A percentile compares a stretch with the other conserved stretches of the same genome.
Conservation (phyloP, 495 filamentous ascomycete genomes). For the Physcia stellaris region DNA sequence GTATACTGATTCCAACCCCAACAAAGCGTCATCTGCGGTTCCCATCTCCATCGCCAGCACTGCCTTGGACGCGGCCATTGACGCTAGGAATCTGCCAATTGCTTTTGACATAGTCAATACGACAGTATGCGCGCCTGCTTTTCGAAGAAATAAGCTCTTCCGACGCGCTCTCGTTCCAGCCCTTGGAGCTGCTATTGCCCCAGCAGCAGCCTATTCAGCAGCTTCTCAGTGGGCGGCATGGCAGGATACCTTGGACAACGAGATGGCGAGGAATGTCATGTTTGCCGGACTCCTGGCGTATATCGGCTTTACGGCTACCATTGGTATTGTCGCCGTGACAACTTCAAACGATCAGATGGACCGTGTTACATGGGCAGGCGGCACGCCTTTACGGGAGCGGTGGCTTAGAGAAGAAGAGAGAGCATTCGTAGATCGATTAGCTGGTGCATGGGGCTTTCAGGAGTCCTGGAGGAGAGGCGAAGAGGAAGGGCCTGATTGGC, state of each 20-base stretch:
- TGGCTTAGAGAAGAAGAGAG: slow-evolving; percentile 91
- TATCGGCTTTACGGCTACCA: slow-evolving; percentile 56
- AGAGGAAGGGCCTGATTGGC: slow-evolving; percentile 84
- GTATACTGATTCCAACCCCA: slow-evolving; percentile 51
- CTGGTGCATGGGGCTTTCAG: slow-evolving; percentile 78
- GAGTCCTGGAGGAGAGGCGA: slow-evolving; percentile 68
- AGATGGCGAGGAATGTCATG: slow-evolving; percentile 56
- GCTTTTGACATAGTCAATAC: slow-evolving; percentile 70
- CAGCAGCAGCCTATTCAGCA: slow-evolving; percentile 53
- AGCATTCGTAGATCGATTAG: slow-evolving; percentile 74
- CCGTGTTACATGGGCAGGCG: slow-evolving; percentile 72
- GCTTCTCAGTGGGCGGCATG: slow-evolving; percentile 42
- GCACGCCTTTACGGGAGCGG: slow-evolving; percentile 66
- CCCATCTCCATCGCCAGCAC: slow-evolving; percentile 46
- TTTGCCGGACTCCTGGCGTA: slow-evolving; percentile 75
- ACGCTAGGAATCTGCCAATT: slow-evolving; percentile 56
- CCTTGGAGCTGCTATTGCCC: slow-evolving; percentile 42
- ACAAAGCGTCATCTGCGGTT: slow-evolving; percentile 55
- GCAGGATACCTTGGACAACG: slow-evolving; percentile 59
- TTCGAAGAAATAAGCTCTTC: slow-evolving; percentile 49
- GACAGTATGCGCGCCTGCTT: slow-evolving; percentile 62
- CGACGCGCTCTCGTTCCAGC: slow-evolving; percentile 35
- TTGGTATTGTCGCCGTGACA: slow-evolving; percentile 71
- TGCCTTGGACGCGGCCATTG: slow-evolving; percentile 67
- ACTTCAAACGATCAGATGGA: slow-evolving; percentile 92